These are phyloP conservation scores for Populus trichocarpa DNA, from an alignment of 441 rosid species.

Conservation along the genomic window DNA sequence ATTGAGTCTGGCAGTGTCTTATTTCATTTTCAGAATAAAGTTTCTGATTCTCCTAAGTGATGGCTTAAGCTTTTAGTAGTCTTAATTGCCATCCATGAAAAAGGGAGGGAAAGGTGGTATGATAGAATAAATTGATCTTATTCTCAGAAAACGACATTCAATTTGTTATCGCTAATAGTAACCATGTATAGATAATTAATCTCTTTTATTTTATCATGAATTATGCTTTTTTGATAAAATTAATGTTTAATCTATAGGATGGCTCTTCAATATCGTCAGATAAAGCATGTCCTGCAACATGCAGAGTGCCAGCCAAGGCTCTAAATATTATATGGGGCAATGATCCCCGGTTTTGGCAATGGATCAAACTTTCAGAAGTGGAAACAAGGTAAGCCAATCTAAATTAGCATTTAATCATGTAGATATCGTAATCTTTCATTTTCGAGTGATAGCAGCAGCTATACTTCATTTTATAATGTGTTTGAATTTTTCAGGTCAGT, in stretches of 20 bases:
- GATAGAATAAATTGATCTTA: background rate
- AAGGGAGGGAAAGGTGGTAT: background rate
- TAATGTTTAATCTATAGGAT: slow-evolving; percentile 11
- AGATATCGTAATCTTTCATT: background rate
- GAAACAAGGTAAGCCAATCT: slow-evolving; percentile 10
- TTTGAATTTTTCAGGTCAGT: slow-evolving; percentile 8
- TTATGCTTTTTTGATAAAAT: background rate
- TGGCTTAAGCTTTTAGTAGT: background rate
- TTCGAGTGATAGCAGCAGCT: background rate
- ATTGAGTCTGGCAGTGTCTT: background rate
- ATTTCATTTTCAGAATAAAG: too few relatives aligned
- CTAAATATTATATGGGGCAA: slow-evolving; percentile 32
- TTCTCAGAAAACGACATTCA: background rate
- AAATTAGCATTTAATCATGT: background rate
- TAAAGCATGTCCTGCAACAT: background rate
- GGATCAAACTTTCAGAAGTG: slow-evolving; percentile 14
- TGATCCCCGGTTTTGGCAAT: slow-evolving; percentile 30
- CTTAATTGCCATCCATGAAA: background rate
- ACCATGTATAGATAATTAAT: background rate
- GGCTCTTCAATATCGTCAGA: background rate
- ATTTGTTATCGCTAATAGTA: background rate
- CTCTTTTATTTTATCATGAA: background rate
- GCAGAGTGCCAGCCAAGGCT: slow-evolving; percentile 21
- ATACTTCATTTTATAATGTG: background rate
- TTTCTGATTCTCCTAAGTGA: background rate